A percentile compares a stretch with the other conserved stretches of the same genome.
Evolutionary conservation across 2,329 filamentous ascomycete genomes (phyloP).

Genomic region (Fusarium nurragi): DNA sequence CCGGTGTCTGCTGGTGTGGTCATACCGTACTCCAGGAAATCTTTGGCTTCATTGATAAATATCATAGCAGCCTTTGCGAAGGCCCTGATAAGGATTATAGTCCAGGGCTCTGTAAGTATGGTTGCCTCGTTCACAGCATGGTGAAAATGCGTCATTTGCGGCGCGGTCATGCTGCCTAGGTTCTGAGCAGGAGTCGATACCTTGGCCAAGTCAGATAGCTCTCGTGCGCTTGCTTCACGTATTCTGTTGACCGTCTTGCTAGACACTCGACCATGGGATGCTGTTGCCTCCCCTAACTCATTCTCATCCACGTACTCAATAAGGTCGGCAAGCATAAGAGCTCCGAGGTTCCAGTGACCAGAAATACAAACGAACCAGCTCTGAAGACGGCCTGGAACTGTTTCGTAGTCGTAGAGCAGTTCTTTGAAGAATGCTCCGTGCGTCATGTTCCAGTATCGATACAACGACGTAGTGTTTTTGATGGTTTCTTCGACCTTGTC

Average conservation of each 20-base stretch:
- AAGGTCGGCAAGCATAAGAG: constrained; percentile 63
- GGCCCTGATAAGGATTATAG: constrained; percentile 62
- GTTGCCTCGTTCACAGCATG: constrained; percentile 63
- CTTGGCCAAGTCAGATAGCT: constrained; percentile 59
- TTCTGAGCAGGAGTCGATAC: constrained; percentile 51
- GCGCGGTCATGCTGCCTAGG: constrained; percentile 1
- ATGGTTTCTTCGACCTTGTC: constrained; percentile 59
- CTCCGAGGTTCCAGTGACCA: constrained; percentile 66
- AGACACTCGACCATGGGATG: constrained; percentile 37
- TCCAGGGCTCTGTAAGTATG: constrained; percentile 68
- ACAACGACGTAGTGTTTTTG: constrained; percentile 57
- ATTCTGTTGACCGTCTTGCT: constrained; percentile 52
- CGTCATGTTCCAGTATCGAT: constrained; percentile 62
- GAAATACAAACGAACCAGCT: constrained; percentile 68
- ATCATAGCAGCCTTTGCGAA: constrained; percentile 59
- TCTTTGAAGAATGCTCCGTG: constrained; percentile 63
- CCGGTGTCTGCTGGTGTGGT: constrained; percentile 32
- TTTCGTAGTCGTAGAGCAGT: constrained; percentile 58
- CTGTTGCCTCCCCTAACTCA: constrained; percentile 34
- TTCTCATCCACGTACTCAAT: constrained; percentile 59
- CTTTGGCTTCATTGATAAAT: constrained; percentile 48
- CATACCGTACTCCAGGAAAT: constrained; percentile 34
- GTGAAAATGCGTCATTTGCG: constrained; percentile 56
- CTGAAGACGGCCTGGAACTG: constrained; percentile 61
- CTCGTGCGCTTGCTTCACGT: constrained; percentile 54